Evolutionary conservation across 441 rosid genomes (phyloP).

Genomic region (Capsella rubella): DNA sequence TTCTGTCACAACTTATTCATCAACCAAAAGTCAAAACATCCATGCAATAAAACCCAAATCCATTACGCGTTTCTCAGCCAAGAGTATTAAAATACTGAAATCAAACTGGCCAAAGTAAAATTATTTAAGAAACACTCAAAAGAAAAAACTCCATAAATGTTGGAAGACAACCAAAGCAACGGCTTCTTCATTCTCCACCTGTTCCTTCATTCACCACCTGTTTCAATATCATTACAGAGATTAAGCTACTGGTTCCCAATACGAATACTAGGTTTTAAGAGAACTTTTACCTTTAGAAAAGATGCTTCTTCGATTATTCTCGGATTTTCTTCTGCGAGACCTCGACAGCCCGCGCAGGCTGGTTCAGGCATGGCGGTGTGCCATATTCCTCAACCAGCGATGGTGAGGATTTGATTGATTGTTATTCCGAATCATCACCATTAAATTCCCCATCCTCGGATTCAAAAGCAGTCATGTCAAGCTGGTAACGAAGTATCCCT

Average conservation of each 20-base stretch:
- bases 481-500: slow-evolving; percentile 64
- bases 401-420: slow-evolving; percentile 9
- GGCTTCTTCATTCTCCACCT: background rate
- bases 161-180: background rate
- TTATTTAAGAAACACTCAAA: background rate
- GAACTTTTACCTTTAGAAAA: background rate
- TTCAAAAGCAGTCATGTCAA: slow-evolving; percentile 61
- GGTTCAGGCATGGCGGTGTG: background rate
- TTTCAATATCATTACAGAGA: background rate
- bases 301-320: background rate
- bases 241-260: background rate
- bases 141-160: background rate
- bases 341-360: slow-evolving; percentile 3
- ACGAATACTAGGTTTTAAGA: background rate
- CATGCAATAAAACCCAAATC: background rate
- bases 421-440: slow-evolving; percentile 9
- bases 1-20: background rate
- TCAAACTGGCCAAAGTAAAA: background rate
- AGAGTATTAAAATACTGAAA: background rate
- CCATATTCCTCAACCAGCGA: slow-evolving; percentile 1
- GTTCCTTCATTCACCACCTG: background rate
- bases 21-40: background rate
- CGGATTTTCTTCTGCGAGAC: background rate
- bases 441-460: slow-evolving; percentile 52
- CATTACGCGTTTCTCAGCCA: background rate